Evolutionary conservation across 352 stramenopile species (phyloP).

Genomic region (Globisporangium ultimum): DNA sequence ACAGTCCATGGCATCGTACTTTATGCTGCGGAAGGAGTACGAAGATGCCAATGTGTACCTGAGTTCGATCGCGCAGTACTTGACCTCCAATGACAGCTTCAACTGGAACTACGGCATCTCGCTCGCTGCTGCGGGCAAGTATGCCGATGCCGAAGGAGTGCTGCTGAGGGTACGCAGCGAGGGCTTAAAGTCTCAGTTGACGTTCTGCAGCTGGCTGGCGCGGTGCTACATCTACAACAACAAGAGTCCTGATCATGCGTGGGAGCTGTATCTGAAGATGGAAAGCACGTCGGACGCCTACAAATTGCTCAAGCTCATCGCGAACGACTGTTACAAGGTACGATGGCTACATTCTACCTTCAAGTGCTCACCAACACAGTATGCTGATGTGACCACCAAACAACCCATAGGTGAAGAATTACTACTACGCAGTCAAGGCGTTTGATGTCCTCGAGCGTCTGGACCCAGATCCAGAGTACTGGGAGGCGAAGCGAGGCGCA

Average conservation of each 20-base stretch:
- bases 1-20: slow-evolving; percentile 71
- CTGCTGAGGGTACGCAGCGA: slow-evolving; percentile 43
- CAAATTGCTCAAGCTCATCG: slow-evolving; percentile 56
- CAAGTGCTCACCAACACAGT: not conserved
- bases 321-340: slow-evolving; percentile 63
- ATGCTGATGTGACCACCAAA: not conserved
- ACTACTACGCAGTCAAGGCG: slow-evolving; percentile 60
- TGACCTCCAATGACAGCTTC: slow-evolving; percentile 54
- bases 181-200: slow-evolving; percentile 25
- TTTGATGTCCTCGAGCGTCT: slow-evolving; percentile 74
- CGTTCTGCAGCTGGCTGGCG: slow-evolving; percentile 52
- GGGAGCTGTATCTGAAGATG: slow-evolving; percentile 66
- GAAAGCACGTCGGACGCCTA: slow-evolving; percentile 45
- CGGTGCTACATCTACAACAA: slow-evolving; percentile 48
- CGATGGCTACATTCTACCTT: not conserved
- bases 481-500: slow-evolving; percentile 70
- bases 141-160: slow-evolving; percentile 48
- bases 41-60: slow-evolving; percentile 65
- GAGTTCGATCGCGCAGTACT: slow-evolving; percentile 56
- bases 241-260: slow-evolving; percentile 29
- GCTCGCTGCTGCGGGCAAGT: slow-evolving; percentile 44
- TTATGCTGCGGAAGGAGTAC: slow-evolving; percentile 64
- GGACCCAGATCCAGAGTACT: slow-evolving; percentile 70
- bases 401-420: slow-evolving; percentile 28
- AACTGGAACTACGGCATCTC: slow-evolving; percentile 80